Evolutionary conservation across 352 stramenopile species (phyloP).

Genomic region (Phytophthora pseudosyringae): DNA sequence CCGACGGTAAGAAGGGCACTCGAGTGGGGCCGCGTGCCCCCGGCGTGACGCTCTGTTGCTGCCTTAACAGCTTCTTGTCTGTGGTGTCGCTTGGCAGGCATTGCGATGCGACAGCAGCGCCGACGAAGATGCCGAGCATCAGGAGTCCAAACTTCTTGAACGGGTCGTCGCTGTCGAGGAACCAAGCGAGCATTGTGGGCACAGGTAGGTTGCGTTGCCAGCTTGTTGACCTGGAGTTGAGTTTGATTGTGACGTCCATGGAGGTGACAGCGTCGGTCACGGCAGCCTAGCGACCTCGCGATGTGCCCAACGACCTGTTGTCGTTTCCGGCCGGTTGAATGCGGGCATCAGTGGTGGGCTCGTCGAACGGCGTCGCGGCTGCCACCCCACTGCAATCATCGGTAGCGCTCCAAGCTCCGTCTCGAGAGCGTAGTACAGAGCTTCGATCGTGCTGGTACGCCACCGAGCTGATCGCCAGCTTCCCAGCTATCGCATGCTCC

Average conservation of each 20-base stretch:
- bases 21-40: constrained; percentile 20
- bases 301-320: background rate
- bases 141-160: constrained; percentile 34
- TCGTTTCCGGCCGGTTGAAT: too few species aligned
- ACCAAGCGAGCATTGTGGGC: constrained; percentile 26
- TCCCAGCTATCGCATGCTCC: constrained; percentile 8
- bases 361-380: constrained; percentile 16
- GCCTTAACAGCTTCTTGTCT: constrained; percentile 32
- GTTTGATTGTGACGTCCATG: constrained; percentile 30
- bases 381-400: constrained; percentile 10
- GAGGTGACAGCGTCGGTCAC: background rate
- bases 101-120: constrained; percentile 22
- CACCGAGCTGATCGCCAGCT: constrained; percentile 21
- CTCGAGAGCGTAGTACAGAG: constrained; percentile 16
- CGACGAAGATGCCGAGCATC: constrained; percentile 24
- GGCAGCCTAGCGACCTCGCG: background rate
- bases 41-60: constrained; percentile 25
- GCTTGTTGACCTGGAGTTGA: constrained; percentile 22
- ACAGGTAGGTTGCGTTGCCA: background rate
- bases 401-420: background rate
- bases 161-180: constrained; percentile 34
- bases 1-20: constrained; percentile 36
- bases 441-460: constrained; percentile 22
- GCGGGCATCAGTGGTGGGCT: constrained; percentile 8
- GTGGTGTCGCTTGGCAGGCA: constrained; percentile 29